Base-by-base conservation (phyloP, 202 grass and related monocot genomes). In the Setaria italica region DNA sequence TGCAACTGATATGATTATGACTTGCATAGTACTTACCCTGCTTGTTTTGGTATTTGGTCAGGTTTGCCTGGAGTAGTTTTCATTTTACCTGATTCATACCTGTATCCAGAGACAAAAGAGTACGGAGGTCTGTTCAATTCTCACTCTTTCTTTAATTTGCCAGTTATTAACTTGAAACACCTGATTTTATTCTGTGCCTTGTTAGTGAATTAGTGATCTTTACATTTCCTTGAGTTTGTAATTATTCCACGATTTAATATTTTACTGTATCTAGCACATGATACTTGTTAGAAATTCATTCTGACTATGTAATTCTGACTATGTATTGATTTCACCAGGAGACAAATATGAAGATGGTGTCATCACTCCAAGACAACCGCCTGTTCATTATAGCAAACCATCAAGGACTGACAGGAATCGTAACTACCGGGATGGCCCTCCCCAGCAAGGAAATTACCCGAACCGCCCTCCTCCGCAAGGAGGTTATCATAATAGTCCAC, bases 21-120 rank as follows among this genome's bases (percentile, higher is more conserved):
- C 9, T 9, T 76, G 54, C 54, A 9, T 64, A 71, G 4, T 80
- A 69, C 55, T 71, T 74, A 62, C 4, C 39, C 77, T 54, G 7
- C 35, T 39, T 89, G 32, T 51, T 70, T 62, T 79, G 48, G 51
- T 41, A 59, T 95, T 85, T 79, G 25, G 66, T 84, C 88, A 98
- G 95, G 91, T 69, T 89, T 98, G 86, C 91, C 93, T 67, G 95
- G 95, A 85, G 95, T 98, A n/a, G 91, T 98, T 79, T 98, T 98
- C 53, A 76, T 98, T 84, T 90, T 98, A 70, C 96, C 93, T 74
- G 93, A 98, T 85, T 98, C 93, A 59, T 95, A 98, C 85, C 72
- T 95, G 35, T 93, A 95, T 71, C 93, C 96, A 80, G 96, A 95
- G 65, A 95, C 92, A 49, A 98, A 98, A 81, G 95, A 98, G 35